A percentile compares a stretch with the other conserved stretches of the same genome.
phyloP scores from a whole-genome alignment of 495 filamentous ascomycete species.

The Xylaria flabelliformis region DNA sequence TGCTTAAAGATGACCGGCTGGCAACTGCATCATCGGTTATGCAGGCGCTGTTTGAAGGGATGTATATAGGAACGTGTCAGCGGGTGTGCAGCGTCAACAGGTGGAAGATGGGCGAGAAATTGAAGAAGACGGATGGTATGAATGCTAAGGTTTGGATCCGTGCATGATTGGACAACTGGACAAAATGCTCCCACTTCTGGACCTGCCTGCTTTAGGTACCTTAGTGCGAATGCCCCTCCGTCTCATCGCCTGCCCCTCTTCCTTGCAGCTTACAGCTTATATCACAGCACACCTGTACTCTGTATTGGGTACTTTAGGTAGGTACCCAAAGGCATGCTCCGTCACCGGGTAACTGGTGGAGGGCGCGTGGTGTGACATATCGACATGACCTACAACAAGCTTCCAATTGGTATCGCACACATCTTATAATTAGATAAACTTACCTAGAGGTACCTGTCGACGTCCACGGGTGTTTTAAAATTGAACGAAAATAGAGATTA shows the following conservation, averaged over 20 bases:
- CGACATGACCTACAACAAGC: not conserved
- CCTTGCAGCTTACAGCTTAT: not conserved
- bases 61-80: not conserved
- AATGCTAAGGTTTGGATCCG: not conserved
- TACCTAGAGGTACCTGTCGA: too few species aligned
- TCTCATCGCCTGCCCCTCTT: conserved; percentile 5
- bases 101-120: not conserved
- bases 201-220: not conserved
- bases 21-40: not conserved
- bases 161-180: conserved; percentile 1
- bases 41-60: not conserved
- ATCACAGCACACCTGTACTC: not conserved
- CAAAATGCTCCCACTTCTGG: not conserved
- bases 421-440: not conserved
- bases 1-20: not conserved
- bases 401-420: not conserved
- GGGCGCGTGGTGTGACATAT: not conserved
- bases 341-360: not conserved
- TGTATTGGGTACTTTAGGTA: not conserved
- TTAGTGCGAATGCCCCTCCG: not conserved
- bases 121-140: not conserved
- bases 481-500: not conserved
- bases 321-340: not conserved
- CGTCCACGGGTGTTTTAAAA: not conserved
- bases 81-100: not conserved